A percentile compares a stretch with the other conserved stretches of the same genome.
Evolutionary conservation across 2,329 filamentous ascomycete species (phyloP).

Genomic region (Neonectria faginata): DNA sequence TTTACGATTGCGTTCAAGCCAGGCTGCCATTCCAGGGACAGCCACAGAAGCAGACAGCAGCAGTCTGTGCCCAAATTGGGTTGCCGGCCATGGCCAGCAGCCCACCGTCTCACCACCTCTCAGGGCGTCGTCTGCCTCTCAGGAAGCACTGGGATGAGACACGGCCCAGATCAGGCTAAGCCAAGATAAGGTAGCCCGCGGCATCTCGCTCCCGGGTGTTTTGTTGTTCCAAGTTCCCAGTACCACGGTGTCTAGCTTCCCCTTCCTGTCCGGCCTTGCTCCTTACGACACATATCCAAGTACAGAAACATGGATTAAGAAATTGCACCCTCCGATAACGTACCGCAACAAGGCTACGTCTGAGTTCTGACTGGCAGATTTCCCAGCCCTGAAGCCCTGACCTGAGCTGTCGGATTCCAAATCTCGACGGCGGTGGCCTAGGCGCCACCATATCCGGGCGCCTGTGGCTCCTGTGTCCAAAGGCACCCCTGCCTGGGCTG

Average conservation of each 20-base stretch:
- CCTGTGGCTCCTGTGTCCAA: no score
- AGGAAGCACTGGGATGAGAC: conserved; percentile 1
- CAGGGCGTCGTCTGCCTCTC: conserved; percentile 4
- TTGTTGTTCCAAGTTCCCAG: no score
- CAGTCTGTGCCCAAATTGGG: conserved; percentile 4
- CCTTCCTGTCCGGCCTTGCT: not conserved
- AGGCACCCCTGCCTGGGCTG: not conserved
- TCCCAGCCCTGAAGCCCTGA: not conserved
- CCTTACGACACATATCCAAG: not conserved
- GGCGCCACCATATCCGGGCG: conserved; percentile 11
- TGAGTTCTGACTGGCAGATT: no score
- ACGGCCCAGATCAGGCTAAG: conserved; percentile 20
- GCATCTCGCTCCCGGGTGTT: conserved; percentile 9
- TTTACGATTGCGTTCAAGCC: not conserved
- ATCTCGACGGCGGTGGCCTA: conserved; percentile 16
- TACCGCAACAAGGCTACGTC: no score
- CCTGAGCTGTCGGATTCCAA: not conserved
- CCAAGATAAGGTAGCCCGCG: conserved; percentile 36
- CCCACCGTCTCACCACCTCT: conserved; percentile 10
- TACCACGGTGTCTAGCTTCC: not conserved
- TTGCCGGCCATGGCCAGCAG: conserved; percentile 12
- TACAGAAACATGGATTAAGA: conserved; percentile 18
- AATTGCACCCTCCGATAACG: conserved; percentile 5
- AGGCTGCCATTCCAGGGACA: not conserved
- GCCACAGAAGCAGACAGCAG: not conserved